Conservation (phyloP, 768 basidiomycete species). For the Symmetrospora coprosmae region DNA sequence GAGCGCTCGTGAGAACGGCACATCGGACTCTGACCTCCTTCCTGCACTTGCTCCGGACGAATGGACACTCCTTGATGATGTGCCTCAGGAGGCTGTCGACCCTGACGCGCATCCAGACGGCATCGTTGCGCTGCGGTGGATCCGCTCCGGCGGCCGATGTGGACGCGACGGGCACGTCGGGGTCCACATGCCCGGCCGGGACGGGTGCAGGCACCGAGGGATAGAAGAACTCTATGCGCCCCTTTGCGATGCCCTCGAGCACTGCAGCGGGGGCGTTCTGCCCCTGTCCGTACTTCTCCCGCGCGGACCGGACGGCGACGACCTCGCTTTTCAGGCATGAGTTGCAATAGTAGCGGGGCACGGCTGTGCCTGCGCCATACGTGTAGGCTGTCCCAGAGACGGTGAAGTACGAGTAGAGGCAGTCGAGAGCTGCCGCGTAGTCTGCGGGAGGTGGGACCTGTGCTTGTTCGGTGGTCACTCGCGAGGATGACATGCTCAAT, state of each 20-base stretch:
- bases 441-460: neutral
- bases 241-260: neutral
- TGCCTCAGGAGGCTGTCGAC: neutral
- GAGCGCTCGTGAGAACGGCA: neutral
- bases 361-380: neutral
- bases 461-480: neutral
- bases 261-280: neutral
- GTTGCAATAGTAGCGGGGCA: constrained; percentile 9
- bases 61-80: neutral
- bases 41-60: neutral
- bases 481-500: neutral
- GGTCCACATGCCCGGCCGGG: too few species aligned
- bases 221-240: neutral
- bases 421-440: neutral
- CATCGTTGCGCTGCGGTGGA: too few species aligned
- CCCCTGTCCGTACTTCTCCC: constrained; percentile 3
- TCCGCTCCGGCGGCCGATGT: too few species aligned
- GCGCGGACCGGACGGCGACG: neutral
- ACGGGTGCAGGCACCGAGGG: too few species aligned
- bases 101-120: too few species aligned
- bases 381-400: neutral
- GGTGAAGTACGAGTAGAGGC: constrained; percentile 1
- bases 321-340: constrained; percentile 10
- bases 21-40: neutral
- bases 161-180: too few species aligned